Evolutionary conservation across 139 green algal genomes (phyloP).

Genomic region (Micractinium conductrix): DNA sequence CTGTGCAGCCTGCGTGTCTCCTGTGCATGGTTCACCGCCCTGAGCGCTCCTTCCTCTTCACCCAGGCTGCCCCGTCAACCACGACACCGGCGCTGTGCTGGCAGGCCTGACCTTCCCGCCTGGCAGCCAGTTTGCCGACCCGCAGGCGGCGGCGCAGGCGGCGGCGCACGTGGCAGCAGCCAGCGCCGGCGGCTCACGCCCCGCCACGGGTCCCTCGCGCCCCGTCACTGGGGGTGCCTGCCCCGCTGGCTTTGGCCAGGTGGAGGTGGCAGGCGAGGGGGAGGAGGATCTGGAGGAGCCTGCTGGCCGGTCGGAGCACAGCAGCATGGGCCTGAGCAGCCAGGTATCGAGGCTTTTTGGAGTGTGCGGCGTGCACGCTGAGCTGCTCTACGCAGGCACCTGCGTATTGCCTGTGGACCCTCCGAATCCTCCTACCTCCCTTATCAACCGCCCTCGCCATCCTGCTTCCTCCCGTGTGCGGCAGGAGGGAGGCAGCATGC

Average conservation of each 20-base stretch:
- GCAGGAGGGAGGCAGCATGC: too few relatives aligned
- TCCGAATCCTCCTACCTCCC: too few relatives aligned
- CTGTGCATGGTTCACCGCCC: too few relatives aligned
- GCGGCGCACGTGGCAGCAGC: neutral
- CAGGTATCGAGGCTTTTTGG: too few relatives aligned
- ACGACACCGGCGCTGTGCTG: conserved; percentile 9
- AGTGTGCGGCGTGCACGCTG: neutral
- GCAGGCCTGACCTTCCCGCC: conserved; percentile 8
- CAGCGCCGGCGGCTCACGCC: neutral
- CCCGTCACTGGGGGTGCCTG: neutral
- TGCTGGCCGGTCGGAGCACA: neutral
- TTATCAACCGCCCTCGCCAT: too few relatives aligned
- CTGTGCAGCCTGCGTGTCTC: too few relatives aligned
- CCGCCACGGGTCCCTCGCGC: too few relatives aligned
- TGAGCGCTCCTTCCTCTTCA: neutral
- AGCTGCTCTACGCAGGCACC: too few relatives aligned
- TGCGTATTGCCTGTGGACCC: too few relatives aligned
- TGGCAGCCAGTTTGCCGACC: conserved; percentile 15
- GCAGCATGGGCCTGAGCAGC: conserved; percentile 6
- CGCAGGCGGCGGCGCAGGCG: neutral
- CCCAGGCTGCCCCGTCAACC: conserved; percentile 25
- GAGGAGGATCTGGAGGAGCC: neutral
- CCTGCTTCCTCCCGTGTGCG: too few relatives aligned
- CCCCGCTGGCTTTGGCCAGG: neutral
- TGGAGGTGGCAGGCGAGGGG: neutral